Evolutionary conservation across 1,284 basidiomycete genomes (phyloP).

Genomic region (Cryptococcus sp.): DNA sequence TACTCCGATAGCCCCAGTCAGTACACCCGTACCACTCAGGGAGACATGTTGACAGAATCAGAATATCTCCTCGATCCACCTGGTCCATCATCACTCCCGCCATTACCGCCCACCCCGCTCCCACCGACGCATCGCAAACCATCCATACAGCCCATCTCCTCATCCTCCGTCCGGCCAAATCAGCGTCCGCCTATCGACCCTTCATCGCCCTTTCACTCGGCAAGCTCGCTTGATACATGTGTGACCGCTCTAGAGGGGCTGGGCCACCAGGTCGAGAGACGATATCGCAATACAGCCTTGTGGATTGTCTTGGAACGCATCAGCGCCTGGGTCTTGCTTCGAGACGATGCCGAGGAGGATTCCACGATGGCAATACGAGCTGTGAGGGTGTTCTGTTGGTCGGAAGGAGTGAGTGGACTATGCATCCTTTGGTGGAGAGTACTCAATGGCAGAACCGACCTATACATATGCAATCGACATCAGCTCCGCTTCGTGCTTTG

Average conservation of each 20-base stretch:
- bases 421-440: background rate
- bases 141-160: background rate
- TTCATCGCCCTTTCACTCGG: background rate
- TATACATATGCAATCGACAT: slow-evolving; percentile 7
- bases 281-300: slow-evolving; percentile 3
- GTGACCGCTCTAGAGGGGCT: background rate
- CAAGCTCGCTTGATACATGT: background rate
- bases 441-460: background rate
- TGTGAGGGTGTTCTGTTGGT: background rate
- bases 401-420: background rate
- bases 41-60: background rate
- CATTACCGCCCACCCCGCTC: slow-evolving; percentile 8
- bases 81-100: slow-evolving; percentile 3
- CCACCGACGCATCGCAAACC: slow-evolving; percentile 5
- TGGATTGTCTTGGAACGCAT: background rate
- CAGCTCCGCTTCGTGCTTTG: slow-evolving; percentile 3
- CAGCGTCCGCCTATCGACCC: background rate
- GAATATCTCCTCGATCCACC: slow-evolving; percentile 9
- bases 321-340: background rate
- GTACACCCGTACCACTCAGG: background rate
- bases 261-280: background rate
- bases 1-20: background rate
- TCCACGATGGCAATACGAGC: background rate
- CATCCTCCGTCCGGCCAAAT: background rate
- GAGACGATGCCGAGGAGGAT: background rate